Conservation (phyloP, 164 flowering plant species). For the Echeveria elegans region DNA sequence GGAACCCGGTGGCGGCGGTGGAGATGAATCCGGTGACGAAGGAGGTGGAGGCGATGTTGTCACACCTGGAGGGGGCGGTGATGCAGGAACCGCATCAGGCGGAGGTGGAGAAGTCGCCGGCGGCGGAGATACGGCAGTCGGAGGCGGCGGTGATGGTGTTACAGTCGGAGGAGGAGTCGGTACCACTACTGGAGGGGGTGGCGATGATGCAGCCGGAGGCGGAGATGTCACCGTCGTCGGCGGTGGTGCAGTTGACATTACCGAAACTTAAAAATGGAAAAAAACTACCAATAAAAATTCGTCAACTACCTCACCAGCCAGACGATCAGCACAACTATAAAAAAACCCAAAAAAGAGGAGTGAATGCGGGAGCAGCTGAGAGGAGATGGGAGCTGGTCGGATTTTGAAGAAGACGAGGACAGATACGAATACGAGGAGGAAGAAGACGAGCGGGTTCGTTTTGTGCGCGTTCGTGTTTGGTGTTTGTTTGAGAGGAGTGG, state of each 20-base stretch:
- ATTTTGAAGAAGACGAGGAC: neutral
- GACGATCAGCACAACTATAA: neutral
- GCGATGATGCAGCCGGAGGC: neutral
- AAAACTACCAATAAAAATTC: neutral
- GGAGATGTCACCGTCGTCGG: neutral
- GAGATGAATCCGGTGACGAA: neutral
- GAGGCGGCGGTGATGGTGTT: neutral
- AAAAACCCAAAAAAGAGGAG: neutral
- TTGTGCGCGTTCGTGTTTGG: conserved; percentile 1
- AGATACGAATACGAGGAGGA: neutral
- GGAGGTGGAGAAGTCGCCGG: neutral
- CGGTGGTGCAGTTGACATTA: neutral
- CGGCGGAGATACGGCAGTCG: neutral
- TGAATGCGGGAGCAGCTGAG: neutral
- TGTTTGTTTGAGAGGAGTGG: neutral
- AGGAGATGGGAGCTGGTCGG: neutral
- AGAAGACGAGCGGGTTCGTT: conserved; percentile 3
- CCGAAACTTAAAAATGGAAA: neutral
- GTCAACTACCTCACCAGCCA: neutral
- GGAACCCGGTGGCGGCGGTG: neutral
- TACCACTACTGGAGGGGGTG: neutral
- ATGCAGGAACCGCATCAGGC: neutral
- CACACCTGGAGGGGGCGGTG: neutral
- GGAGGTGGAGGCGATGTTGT: neutral
- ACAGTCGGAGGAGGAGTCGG: neutral